Conservation (phyloP, 805 yeast species). For the Wickerhamomyces rabaulensis region DNA sequence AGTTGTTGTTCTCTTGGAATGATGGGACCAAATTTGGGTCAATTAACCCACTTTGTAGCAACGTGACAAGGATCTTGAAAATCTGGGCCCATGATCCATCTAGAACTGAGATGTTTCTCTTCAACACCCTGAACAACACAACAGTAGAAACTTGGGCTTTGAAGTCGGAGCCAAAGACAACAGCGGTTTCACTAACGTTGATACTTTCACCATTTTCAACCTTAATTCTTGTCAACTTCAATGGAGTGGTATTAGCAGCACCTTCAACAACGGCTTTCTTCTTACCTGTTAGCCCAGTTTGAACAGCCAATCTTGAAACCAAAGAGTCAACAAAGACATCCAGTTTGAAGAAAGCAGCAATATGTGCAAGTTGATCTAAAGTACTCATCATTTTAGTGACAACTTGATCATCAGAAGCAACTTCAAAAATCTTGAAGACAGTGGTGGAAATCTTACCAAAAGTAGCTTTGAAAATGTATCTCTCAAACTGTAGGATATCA, state of each 20-base stretch:
- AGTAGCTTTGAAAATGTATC: slow-evolving; percentile 57
- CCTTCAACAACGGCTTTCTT: slow-evolving; percentile 2
- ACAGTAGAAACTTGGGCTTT: slow-evolving; percentile 89
- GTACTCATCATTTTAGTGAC: slow-evolving; percentile 84
- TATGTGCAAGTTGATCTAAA: slow-evolving; percentile 75
- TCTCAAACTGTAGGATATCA: slow-evolving; percentile 56
- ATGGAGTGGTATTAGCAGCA: slow-evolving; percentile 5
- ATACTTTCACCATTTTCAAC: slow-evolving; percentile 31
- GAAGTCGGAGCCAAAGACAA: slow-evolving; percentile 82
- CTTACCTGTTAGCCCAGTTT: slow-evolving; percentile 57
- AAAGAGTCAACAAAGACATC: slow-evolving; percentile 57
- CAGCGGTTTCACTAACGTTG: slow-evolving; percentile 76
- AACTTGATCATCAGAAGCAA: slow-evolving; percentile 87
- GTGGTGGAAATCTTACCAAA: slow-evolving; percentile 68
- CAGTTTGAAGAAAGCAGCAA: slow-evolving; percentile 63
- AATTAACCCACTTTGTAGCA: slow-evolving; percentile 70
- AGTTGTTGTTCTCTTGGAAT: slow-evolving; percentile 51
- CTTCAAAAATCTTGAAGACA: slow-evolving; percentile 71
- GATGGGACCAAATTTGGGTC: slow-evolving; percentile 60
- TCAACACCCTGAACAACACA: slow-evolving; percentile 73
- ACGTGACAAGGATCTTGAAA: slow-evolving; percentile 50
- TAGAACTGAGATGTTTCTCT: slow-evolving; percentile 47
- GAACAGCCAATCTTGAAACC: slow-evolving; percentile 57
- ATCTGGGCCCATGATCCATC: slow-evolving; percentile 51
- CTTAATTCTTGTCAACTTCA: slow-evolving; percentile 20